Conservation (phyloP, 2,329 filamentous ascomycete species). For the Colletotrichum shisoi region DNA sequence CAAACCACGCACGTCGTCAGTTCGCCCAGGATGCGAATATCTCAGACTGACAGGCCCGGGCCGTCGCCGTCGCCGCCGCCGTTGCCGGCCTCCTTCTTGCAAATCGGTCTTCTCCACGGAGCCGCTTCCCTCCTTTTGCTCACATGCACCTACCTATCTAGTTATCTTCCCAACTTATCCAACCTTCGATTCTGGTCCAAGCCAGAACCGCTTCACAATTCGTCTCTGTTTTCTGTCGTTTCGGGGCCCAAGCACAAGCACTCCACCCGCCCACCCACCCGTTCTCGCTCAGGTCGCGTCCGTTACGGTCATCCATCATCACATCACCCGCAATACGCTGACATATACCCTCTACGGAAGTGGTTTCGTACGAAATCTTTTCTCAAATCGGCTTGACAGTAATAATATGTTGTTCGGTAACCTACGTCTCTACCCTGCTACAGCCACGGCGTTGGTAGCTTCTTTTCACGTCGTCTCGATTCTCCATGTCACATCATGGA, state of each 20-base stretch:
- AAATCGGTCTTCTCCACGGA: neutral
- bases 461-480: neutral
- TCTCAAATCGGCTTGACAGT: neutral
- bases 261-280: conserved; percentile 5
- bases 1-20: neutral
- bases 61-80: neutral
- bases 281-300: neutral
- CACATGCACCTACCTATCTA: neutral
- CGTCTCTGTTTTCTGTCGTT: conserved; percentile 13
- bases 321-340: neutral
- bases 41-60: conserved; percentile 1
- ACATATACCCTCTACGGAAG: neutral
- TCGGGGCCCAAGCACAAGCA: conserved; percentile 35
- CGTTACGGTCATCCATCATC: neutral
- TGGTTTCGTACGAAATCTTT: neutral
- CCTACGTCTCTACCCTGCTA: neutral
- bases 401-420: neutral
- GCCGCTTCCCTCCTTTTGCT: neutral
- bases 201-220: conserved; percentile 1
- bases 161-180: too few species aligned
- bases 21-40: neutral
- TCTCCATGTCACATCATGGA: neutral
- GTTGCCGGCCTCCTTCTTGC: conserved; percentile 2
- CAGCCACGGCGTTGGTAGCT: neutral
- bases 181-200: too few species aligned